Conservation (phyloP, 2,329 filamentous ascomycete species). For the Thelonectria rubi region DNA sequence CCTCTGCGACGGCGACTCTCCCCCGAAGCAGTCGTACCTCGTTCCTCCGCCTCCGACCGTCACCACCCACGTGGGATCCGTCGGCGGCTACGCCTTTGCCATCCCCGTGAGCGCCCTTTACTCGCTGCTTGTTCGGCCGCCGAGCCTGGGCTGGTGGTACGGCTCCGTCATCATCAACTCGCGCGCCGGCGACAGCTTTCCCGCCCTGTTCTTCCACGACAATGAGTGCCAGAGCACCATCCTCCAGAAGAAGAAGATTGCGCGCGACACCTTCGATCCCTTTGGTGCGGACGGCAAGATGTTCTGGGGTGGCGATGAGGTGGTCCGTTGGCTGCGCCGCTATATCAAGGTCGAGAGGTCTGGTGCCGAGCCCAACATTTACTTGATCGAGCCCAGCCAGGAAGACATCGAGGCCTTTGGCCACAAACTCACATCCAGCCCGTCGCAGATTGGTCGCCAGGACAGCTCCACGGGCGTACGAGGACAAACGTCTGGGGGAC, state of each 20-base stretch:
- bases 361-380: slow-evolving; percentile 87
- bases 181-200: slow-evolving; percentile 88
- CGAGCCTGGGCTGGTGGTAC: slow-evolving; percentile 98
- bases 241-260: slow-evolving; percentile 86
- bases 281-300: slow-evolving; percentile 86
- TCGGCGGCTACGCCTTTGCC: slow-evolving; percentile 89
- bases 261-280: slow-evolving; percentile 87
- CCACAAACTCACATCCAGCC: slow-evolving; percentile 60
- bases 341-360: slow-evolving; percentile 87
- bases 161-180: slow-evolving; percentile 95
- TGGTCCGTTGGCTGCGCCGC: slow-evolving; percentile 86
- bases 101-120: slow-evolving; percentile 91
- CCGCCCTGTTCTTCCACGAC: slow-evolving; percentile 96
- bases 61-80: slow-evolving; percentile 74
- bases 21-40: slow-evolving; percentile 86
- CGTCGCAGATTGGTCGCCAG: slow-evolving; percentile 37
- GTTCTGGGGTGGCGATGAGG: slow-evolving; percentile 98
- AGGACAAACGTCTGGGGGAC: slow-evolving; percentile 46
- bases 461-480: slow-evolving; percentile 46
- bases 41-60: slow-evolving; percentile 91
- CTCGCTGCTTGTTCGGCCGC: slow-evolving; percentile 87
- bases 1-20: slow-evolving; percentile 79
- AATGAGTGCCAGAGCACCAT: slow-evolving; percentile 97
- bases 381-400: slow-evolving; percentile 84
- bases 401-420: slow-evolving; percentile 89